A percentile compares a stretch with the other conserved stretches of the same genome.
These are phyloP conservation scores for Diplocarpon rosae DNA, from an alignment of 2,329 filamentous ascomycete genomes.

Conservation along the genomic window DNA sequence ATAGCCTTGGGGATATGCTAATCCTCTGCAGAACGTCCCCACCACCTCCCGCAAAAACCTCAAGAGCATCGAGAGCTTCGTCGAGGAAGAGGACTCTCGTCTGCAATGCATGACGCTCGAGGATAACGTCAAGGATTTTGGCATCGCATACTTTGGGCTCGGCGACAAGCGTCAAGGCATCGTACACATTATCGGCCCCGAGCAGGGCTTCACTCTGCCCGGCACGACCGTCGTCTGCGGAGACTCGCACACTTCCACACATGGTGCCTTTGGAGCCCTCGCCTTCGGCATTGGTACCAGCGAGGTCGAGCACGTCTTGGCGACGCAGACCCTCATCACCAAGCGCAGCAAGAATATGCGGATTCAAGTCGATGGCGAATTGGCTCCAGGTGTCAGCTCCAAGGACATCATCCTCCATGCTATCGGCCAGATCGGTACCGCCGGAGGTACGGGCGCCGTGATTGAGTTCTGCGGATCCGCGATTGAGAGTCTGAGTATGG, in stretches of 20 bases:
- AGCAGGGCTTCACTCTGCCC: slow-evolving; percentile 96
- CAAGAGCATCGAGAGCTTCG: slow-evolving; percentile 88
- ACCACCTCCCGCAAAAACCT: slow-evolving; percentile 83
- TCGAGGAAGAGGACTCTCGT: slow-evolving; percentile 87
- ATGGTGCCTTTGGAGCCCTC: slow-evolving; percentile 89
- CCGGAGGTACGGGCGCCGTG: slow-evolving; percentile 85
- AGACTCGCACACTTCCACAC: slow-evolving; percentile 95
- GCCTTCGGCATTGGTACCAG: slow-evolving; percentile 97
- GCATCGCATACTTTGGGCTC: slow-evolving; percentile 93
- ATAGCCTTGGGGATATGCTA: slow-evolving; percentile 9
- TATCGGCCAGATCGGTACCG: slow-evolving; percentile 89
- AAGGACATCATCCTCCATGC: slow-evolving; percentile 92
- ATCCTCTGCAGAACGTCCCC: slow-evolving; percentile 65
- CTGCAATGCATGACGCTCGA: slow-evolving; percentile 92
- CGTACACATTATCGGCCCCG: slow-evolving; percentile 94
- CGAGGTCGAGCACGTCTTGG: slow-evolving; percentile 96
- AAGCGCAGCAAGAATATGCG: slow-evolving; percentile 98
- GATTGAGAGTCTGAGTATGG: slow-evolving; percentile 82
- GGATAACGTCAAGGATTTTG: slow-evolving; percentile 94
- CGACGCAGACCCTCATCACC: slow-evolving; percentile 90
- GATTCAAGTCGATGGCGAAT: slow-evolving; percentile 84
- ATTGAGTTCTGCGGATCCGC: slow-evolving; percentile 97
- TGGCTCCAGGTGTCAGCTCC: slow-evolving; percentile 83
- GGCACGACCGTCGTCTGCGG: slow-evolving; percentile 96
- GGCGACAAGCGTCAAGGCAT: slow-evolving; percentile 96